Evolutionary conservation across 2,329 filamentous ascomycete genomes (phyloP), one percentile per base, ranked within the genome.

Genomic region (Fusarium neocosmosporiellum): DNA sequence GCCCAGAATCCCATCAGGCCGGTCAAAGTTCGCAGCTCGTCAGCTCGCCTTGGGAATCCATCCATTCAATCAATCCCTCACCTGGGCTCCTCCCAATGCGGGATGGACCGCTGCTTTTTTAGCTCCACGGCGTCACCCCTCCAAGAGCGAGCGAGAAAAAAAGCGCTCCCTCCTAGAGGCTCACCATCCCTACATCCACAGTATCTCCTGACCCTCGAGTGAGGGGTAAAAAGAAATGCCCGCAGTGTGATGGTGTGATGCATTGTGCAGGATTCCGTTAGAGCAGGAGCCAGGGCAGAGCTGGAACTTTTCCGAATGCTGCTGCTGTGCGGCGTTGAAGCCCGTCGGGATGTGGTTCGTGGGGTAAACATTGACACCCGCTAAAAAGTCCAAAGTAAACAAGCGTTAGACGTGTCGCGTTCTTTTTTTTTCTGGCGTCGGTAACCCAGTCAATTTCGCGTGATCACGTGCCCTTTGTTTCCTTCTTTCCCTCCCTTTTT

Each of bases 201-300:
- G 63, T 59, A 66, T 77, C 75, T 78, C 71, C 73, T 77, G 69
- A 73, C 74, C 60, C 53, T 69, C 63, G 57, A 71, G 71, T 76
- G 71, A 75, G 79, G 78, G 76, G 75, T 75, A 68, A 34, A 33
- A 61, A 34, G 22, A 61, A 65, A 58, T 76, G 53, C 59, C 67
- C 67, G 66, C 48, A 66, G 53, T 59, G 66, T 71, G 66, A 72
- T 72, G 67, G 71, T 73, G 72, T 77, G 74, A 76, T 78, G 71
- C 69, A 66, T 75, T 66, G 68, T 73, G 71, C 77, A 77, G 75
- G 61, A 72, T 65, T 60, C 66, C 61, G 77, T 80, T 76, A 78
- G 75, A 78, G 71, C 75, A 65, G 57, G 43, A 43, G 63, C 74
- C 69, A 68, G 75, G 76, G 69, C 41, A 60, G 22, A 54, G 63